phyloP scores from a whole-genome alignment of 768 basidiomycete genomes.

The Leucocoprinus sp. region DNA sequence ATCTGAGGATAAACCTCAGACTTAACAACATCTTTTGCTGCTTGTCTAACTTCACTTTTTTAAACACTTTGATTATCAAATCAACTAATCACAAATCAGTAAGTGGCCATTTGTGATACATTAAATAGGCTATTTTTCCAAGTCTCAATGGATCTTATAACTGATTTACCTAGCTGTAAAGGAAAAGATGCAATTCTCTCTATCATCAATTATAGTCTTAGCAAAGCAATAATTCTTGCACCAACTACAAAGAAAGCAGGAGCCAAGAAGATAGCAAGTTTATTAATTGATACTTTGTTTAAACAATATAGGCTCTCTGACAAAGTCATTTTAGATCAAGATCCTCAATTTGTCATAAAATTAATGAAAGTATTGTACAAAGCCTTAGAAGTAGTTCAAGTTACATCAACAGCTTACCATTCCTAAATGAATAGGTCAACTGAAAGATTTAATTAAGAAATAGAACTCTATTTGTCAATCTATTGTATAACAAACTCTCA shows the following conservation, averaged over 20 bases:
- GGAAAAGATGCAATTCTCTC: too few relatives aligned
- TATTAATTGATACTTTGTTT: constrained; percentile 3
- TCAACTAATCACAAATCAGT: too few relatives aligned
- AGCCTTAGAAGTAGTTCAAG: constrained; percentile 15
- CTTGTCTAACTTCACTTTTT: too few relatives aligned
- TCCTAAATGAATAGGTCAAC: constrained; percentile 21
- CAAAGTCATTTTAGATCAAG: constrained; percentile 15
- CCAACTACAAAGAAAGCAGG: constrained; percentile 5
- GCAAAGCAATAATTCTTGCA: constrained; percentile 5
- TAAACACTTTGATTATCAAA: too few relatives aligned
- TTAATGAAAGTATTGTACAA: constrained; percentile 15
- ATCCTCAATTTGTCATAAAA: constrained; percentile 17
- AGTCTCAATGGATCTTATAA: constrained; percentile 8
- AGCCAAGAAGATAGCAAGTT: constrained; percentile 5
- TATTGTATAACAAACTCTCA: neutral
- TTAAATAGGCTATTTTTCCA: constrained; percentile 4
- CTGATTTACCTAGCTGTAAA: constrained; percentile 6
- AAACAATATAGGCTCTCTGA: constrained; percentile 8
- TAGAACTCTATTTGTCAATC: constrained; percentile 13
- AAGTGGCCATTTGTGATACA: too few relatives aligned
- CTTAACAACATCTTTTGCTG: too few relatives aligned
- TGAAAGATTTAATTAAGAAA: constrained; percentile 17
- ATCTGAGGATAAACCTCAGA: too few relatives aligned
- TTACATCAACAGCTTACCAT: constrained; percentile 27
- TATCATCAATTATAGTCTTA: too few relatives aligned